Percentiles rank a stretch among this genome's conserved stretches.
phyloP scores from a whole-genome alignment of 2,329 filamentous ascomycete genomes.

The Cadophora sp. region DNA sequence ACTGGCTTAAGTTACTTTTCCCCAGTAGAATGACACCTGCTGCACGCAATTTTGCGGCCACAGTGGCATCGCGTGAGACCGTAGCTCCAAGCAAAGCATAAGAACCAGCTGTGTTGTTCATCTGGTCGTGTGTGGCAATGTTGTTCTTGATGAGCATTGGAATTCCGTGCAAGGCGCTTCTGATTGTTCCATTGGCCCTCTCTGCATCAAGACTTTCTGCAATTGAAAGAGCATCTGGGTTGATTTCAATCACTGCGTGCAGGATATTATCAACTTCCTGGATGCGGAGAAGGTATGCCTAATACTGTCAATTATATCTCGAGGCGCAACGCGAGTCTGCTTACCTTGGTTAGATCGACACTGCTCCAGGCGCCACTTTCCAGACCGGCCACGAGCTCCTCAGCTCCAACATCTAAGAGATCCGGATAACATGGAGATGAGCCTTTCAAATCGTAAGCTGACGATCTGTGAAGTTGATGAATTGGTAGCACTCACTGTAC shows the following conservation, averaged over 20 bases:
- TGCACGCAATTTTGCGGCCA: constrained; percentile 37
- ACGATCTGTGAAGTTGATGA: neutral
- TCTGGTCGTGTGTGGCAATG: constrained; percentile 63
- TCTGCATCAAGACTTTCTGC: constrained; percentile 42
- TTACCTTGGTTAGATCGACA: constrained; percentile 59
- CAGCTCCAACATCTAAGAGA: constrained; percentile 58
- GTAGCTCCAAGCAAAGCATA: constrained; percentile 36
- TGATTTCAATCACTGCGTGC: constrained; percentile 42
- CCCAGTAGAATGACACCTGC: constrained; percentile 41
- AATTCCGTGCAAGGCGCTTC: constrained; percentile 59
- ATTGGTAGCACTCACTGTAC: neutral
- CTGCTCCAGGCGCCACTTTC: constrained; percentile 59
- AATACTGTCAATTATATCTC: constrained; percentile 5
- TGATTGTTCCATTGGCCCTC: constrained; percentile 36
- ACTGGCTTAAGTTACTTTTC: constrained; percentile 58
- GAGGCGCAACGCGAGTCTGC: constrained; percentile 48
- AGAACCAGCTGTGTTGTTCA: constrained; percentile 54
- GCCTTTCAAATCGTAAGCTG: constrained; percentile 7
- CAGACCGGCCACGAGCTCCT: constrained; percentile 58
- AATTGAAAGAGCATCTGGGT: constrained; percentile 44
- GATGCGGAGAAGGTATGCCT: constrained; percentile 41
- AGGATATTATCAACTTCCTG: constrained; percentile 37
- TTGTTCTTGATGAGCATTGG: constrained; percentile 68
- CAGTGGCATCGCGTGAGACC: constrained; percentile 36
- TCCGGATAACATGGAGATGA: constrained; percentile 40